Conservation (phyloP, 2,329 filamentous ascomycete genomes). For the Aschersonia sp. region DNA sequence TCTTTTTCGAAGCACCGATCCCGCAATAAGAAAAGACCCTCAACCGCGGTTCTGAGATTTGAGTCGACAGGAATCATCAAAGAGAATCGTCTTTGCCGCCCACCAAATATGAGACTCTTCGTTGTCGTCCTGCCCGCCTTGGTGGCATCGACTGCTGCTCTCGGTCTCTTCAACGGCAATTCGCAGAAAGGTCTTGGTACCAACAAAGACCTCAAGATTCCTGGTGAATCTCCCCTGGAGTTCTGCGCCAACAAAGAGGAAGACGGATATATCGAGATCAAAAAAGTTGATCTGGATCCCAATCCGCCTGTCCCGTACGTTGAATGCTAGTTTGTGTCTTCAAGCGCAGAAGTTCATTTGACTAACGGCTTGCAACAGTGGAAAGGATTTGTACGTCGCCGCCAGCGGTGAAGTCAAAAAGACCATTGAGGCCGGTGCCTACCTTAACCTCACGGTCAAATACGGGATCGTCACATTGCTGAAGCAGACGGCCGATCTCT, state of each 20-base stretch:
- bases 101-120: conserved; percentile 18
- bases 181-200: conserved; percentile 21
- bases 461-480: conserved; percentile 87
- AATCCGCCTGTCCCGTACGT: conserved; percentile 75
- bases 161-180: conserved; percentile 24
- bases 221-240: conserved; percentile 72
- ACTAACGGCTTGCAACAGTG: conserved; percentile 37
- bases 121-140: conserved; percentile 30
- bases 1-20: neutral
- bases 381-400: conserved; percentile 60
- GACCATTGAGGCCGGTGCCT: conserved; percentile 61
- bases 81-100: neutral
- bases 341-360: neutral
- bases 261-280: conserved; percentile 58
- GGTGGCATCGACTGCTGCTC: conserved; percentile 27
- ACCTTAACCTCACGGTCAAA: conserved; percentile 74
- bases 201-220: conserved; percentile 47
- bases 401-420: conserved; percentile 64
- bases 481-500: conserved; percentile 67
- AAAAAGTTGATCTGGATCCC: conserved; percentile 65
- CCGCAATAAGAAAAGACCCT: too few species aligned
- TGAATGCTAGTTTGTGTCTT: neutral
- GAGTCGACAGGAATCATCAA: neutral
- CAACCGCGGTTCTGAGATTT: neutral
- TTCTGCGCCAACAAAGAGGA: conserved; percentile 56